phyloP scores from a whole-genome alignment of 108 stramenopile species.

The Mayamaea pseudoterrestris region DNA sequence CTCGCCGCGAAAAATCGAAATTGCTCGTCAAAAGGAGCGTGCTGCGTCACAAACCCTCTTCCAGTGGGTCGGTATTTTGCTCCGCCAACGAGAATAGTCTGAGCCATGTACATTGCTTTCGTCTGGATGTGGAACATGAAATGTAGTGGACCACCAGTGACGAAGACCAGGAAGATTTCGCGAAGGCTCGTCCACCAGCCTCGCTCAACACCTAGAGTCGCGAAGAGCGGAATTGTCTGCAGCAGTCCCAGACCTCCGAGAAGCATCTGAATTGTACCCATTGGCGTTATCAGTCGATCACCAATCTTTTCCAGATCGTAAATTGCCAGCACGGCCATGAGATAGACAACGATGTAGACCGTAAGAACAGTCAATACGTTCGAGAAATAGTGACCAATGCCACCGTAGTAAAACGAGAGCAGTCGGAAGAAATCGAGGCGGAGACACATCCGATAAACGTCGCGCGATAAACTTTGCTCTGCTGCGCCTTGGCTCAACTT shows the following conservation, averaged over 20 bases:
- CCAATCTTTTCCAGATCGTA: constrained; percentile 90
- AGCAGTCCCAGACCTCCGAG: constrained; percentile 87
- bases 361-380: constrained; percentile 91
- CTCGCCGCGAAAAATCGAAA: constrained; percentile 95
- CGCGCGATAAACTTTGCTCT: constrained; percentile 95
- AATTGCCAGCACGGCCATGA: constrained; percentile 83
- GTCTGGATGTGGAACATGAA: constrained; percentile 99
- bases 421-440: constrained; percentile 96
- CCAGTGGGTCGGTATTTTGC: constrained; percentile 96
- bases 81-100: constrained; percentile 96
- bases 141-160: constrained; percentile 94
- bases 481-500: constrained; percentile 97
- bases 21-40: constrained; percentile 91
- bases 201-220: constrained; percentile 92
- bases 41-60: constrained; percentile 97
- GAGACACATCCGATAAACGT: constrained; percentile 88
- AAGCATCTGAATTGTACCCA: constrained; percentile 92
- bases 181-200: constrained; percentile 80
- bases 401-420: constrained; percentile 95
- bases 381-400: constrained; percentile 95
- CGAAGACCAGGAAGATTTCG: constrained; percentile 86
- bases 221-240: constrained; percentile 94
- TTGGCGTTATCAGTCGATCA: constrained; percentile 83
- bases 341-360: constrained; percentile 87
- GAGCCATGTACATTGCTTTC: constrained; percentile 93